phyloP scores from a whole-genome alignment of 768 basidiomycete genomes.

The Termitomyces sp. region DNA sequence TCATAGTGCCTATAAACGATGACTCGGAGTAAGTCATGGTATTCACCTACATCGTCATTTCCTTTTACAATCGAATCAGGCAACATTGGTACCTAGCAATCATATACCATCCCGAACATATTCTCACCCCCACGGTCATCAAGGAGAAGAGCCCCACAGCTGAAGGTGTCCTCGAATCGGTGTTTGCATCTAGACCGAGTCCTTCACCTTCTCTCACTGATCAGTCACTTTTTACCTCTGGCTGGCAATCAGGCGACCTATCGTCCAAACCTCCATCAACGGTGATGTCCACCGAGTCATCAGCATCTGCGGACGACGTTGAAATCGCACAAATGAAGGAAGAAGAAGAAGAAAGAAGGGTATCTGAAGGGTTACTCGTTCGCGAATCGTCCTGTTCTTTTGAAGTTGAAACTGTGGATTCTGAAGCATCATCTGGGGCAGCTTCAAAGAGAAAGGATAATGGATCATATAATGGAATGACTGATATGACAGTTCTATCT shows the following conservation, averaged over 20 bases:
- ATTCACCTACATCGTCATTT: neutral
- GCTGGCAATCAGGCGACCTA: neutral
- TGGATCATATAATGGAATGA: neutral
- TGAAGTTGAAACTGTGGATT: conserved; percentile 7
- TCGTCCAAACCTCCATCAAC: conserved; percentile 2
- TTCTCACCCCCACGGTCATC: conserved; percentile 25
- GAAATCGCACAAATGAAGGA: conserved; percentile 20
- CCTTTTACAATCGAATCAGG: conserved; percentile 32
- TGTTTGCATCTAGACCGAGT: neutral
- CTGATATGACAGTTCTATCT: neutral
- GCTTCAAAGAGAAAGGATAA: neutral
- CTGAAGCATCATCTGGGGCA: conserved; percentile 1
- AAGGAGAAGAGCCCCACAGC: conserved; percentile 1
- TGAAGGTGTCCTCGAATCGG: conserved; percentile 1
- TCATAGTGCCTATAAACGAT: conserved; percentile 97
- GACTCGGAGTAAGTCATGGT: conserved; percentile 46
- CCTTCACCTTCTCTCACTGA: neutral
- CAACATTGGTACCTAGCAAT: conserved; percentile 97
- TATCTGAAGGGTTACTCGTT: conserved; percentile 18
- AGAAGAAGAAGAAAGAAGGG: conserved; percentile 24
- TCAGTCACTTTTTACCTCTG: neutral
- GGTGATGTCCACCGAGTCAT: neutral
- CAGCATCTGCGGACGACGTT: neutral
- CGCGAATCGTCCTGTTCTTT: conserved; percentile 25
- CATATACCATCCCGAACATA: conserved; percentile 76